Conservation (phyloP, 2,329 filamentous ascomycete species). For the Trichoderma polysporum region DNA sequence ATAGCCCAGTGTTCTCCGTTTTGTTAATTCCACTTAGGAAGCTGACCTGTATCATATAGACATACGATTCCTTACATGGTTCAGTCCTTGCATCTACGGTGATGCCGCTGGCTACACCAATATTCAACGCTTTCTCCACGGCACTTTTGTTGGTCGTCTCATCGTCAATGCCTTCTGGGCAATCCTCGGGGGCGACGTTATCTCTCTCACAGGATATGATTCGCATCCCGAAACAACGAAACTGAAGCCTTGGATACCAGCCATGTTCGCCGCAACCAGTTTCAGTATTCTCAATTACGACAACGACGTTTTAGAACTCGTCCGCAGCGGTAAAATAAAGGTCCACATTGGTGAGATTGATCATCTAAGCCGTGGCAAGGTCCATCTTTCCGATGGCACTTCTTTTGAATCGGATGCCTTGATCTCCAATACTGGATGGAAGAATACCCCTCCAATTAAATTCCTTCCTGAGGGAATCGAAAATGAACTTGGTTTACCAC, state of each 20-base stretch:
- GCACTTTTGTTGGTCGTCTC: constrained; percentile 54
- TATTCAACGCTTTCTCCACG: constrained; percentile 56
- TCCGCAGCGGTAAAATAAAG: constrained; percentile 51
- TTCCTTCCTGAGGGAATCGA: constrained; percentile 50
- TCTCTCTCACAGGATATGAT: constrained; percentile 54
- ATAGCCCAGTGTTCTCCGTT: background rate
- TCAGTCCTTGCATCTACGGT: constrained; percentile 74
- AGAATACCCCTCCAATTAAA: constrained; percentile 50
- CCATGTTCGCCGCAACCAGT: constrained; percentile 54
- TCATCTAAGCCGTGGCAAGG: constrained; percentile 43
- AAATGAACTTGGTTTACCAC: constrained; percentile 50
- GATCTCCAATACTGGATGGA: constrained; percentile 60
- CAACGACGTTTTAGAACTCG: constrained; percentile 56
- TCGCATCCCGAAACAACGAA: constrained; percentile 52
- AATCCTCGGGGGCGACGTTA: constrained; percentile 55
- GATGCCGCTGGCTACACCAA: constrained; percentile 58
- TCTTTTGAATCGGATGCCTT: constrained; percentile 50
- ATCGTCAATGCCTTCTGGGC: constrained; percentile 59
- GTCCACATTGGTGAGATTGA: constrained; percentile 55
- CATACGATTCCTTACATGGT: constrained; percentile 68
- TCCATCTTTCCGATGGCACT: constrained; percentile 53
- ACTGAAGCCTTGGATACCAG: constrained; percentile 52
- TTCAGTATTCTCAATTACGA: constrained; percentile 62
- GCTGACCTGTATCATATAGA: constrained; percentile 31
- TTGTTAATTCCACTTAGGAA: background rate